A percentile compares a stretch with the other conserved stretches of the same genome.
Evolutionary conservation across 495 filamentous ascomycete genomes (phyloP).

Genomic region (Lasiosphaeria ovina): DNA sequence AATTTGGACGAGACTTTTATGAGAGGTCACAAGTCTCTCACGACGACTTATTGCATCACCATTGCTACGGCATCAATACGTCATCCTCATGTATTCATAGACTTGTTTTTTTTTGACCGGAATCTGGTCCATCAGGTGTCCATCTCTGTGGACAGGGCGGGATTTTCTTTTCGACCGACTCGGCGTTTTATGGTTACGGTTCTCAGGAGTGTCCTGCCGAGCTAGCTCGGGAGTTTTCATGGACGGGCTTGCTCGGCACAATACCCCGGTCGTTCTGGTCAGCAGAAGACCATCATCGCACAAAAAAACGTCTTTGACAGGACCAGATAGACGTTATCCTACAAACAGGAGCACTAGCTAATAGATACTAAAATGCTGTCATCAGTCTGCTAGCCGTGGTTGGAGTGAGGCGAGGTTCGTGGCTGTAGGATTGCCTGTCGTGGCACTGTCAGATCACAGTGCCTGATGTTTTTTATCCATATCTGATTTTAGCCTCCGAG

Average conservation of each 20-base stretch:
- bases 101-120: constrained; percentile 24
- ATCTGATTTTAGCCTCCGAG: too few relatives aligned
- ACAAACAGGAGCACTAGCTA: constrained; percentile 29
- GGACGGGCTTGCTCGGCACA: constrained; percentile 19
- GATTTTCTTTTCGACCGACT: constrained; percentile 21
- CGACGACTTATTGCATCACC: constrained; percentile 29
- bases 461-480: too few relatives aligned
- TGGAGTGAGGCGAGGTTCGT: too few relatives aligned
- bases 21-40: constrained; percentile 21
- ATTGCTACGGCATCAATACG: constrained; percentile 31
- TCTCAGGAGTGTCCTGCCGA: constrained; percentile 21
- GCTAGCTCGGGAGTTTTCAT: constrained; percentile 15
- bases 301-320: constrained; percentile 14
- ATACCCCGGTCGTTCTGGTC: constrained; percentile 24
- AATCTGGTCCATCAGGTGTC: constrained; percentile 24
- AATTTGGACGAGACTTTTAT: constrained; percentile 24
- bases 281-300: constrained; percentile 14
- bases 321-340: constrained; percentile 20
- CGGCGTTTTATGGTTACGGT: constrained; percentile 32
- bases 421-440: too few relatives aligned
- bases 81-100: constrained; percentile 35
- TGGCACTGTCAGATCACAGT: too few relatives aligned
- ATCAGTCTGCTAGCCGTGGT: constrained; percentile 8
- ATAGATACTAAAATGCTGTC: constrained; percentile 29
- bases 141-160: constrained; percentile 23